Base-by-base conservation (phyloP, 306 rosid species). In the Malus fusca region DNA sequence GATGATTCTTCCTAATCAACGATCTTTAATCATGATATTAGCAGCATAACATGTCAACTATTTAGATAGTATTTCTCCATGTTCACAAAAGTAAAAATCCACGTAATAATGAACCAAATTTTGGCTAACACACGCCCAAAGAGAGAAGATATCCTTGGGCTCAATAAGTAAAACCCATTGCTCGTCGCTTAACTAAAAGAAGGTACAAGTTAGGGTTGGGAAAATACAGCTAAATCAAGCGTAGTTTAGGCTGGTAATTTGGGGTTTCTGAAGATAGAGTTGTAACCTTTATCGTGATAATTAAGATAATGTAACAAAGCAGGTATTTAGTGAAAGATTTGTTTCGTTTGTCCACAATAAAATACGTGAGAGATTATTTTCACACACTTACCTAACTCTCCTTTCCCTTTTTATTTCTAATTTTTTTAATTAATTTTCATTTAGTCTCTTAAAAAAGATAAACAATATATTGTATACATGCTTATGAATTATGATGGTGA, bases 271-370 rank as follows among this genome's bases (percentile, higher is more conserved):
- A 84, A 83, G 89, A 82, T 58, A 71, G 82, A 86, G 80, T 64
- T 88, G 92, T 77, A 82, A 88, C 88, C 88, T 83, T 91, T 86
- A 83, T 89, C 85, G 87, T 84, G 84, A 62, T 43, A 43, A 72
- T 77, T 85, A 88, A 83, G 77, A 68, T 82, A 87, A 73, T 77
- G 1, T 23, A 40, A 66, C 33, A 80, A 84, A 79, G 69, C 14
- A 88, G 85, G 87, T 81, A 66, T 78, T 82, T 82, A 82, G 82
- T 78, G 88, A 82, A 87, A 83, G 80, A 88, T 87, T 76, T 85
- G 65, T 90, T 90, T 85, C 84, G 9, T 74, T 90, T 94, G 98
- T 94, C 91, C 86, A 73, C 80, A 79, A 90, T 91, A 90, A 83
- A 87, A 87, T 80, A 77, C 69, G 78, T 63, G 31, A 40, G 60